These are phyloP conservation scores for Hondaea fermentalgiana DNA, from an alignment of 108 stramenopile species.

Conservation along the genomic window DNA sequence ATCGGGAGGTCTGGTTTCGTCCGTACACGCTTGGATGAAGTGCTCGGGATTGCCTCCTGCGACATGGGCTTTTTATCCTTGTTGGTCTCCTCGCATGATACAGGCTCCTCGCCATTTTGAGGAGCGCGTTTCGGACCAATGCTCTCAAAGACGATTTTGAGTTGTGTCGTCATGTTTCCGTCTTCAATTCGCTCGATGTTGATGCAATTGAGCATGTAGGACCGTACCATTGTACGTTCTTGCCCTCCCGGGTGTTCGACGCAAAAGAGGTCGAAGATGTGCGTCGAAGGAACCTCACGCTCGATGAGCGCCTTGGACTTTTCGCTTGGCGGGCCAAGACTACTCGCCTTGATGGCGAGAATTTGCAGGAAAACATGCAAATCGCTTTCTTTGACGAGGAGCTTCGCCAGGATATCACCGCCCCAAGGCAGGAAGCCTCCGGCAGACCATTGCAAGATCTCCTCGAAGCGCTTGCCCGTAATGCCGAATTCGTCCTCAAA, in stretches of 20 bases:
- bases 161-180: background rate
- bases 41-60: too few species aligned
- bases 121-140: background rate
- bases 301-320: background rate
- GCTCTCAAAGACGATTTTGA: background rate
- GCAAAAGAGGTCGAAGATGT: background rate
- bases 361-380: background rate
- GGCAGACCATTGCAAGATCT: background rate
- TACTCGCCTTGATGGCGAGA: background rate
- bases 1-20: too few species aligned
- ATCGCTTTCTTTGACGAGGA: background rate
- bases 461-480: background rate
- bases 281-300: background rate
- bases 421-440: constrained; percentile 2
- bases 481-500: background rate
- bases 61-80: background rate
- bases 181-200: background rate
- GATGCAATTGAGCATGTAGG: background rate
- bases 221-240: background rate
- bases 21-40: too few species aligned
- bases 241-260: background rate
- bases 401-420: constrained; percentile 8
- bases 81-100: background rate
- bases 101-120: background rate
- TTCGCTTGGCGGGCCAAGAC: background rate